Percentiles rank a stretch among this genome's conserved stretches.
phyloP scores from a whole-genome alignment of 164 flowering plant species.

The Cinnamomum micranthum region DNA sequence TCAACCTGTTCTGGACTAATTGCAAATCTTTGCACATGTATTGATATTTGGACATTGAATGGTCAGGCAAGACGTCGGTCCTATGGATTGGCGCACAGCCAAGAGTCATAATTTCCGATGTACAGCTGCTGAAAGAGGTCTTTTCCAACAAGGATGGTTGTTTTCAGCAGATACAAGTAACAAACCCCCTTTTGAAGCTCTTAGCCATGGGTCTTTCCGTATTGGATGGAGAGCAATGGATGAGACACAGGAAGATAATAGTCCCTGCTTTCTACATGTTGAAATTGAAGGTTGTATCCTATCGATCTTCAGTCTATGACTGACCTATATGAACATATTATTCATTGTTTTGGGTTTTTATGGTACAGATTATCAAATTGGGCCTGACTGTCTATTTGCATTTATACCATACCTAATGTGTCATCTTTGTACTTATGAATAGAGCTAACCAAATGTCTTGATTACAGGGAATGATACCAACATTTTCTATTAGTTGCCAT shows the following conservation, averaged over 20 bases:
- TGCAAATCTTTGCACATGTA: too few species aligned
- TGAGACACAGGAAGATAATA: neutral
- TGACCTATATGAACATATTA: too few species aligned
- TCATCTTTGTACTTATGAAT: too few species aligned
- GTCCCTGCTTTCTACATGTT: neutral
- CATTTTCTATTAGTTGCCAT: conserved; percentile 11
- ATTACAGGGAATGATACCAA: conserved; percentile 15
- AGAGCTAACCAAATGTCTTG: too few species aligned
- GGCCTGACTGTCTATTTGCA: too few species aligned
- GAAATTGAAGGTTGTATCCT: conserved; percentile 2
- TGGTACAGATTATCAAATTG: too few species aligned
- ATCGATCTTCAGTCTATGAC: neutral
- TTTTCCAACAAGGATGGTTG: conserved; percentile 2
- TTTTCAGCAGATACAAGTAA: neutral
- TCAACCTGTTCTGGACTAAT: too few species aligned
- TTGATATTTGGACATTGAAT: too few species aligned
- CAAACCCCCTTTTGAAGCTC: neutral
- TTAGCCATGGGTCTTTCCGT: neutral
- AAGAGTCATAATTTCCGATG: neutral
- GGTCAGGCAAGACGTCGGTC: conserved; percentile 3
- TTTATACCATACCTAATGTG: too few species aligned
- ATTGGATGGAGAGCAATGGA: conserved; percentile 11
- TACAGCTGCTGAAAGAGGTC: conserved; percentile 4
- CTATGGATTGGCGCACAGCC: conserved; percentile 8
- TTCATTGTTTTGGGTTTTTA: too few species aligned